These are phyloP conservation scores for Neofusicoccum kwambonambiense DNA, from an alignment of 2,329 filamentous ascomycete species.

Conservation along the genomic window DNA sequence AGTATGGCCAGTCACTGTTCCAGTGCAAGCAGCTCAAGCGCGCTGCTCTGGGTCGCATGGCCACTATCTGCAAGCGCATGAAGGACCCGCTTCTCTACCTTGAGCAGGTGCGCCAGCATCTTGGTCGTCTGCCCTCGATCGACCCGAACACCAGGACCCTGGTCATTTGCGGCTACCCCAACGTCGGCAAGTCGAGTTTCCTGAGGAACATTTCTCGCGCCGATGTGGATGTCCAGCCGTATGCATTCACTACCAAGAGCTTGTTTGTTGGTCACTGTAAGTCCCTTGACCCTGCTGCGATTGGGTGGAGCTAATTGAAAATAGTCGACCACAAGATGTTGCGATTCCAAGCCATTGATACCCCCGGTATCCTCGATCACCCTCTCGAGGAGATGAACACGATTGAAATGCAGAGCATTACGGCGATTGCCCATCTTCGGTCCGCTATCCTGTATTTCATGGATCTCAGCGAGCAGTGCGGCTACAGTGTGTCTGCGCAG, in stretches of 20 bases:
- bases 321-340: slow-evolving; percentile 88
- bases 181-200: slow-evolving; percentile 97
- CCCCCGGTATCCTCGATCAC: slow-evolving; percentile 96
- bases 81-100: slow-evolving; percentile 95
- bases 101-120: slow-evolving; percentile 93
- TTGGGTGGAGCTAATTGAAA: slow-evolving; percentile 71
- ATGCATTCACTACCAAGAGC: slow-evolving; percentile 97
- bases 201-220: slow-evolving; percentile 87
- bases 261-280: slow-evolving; percentile 87
- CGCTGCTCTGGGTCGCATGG: slow-evolving; percentile 95
- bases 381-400: slow-evolving; percentile 99
- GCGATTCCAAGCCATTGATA: slow-evolving; percentile 91
- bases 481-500: slow-evolving; percentile 89
- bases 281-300: background rate
- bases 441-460: slow-evolving; percentile 97
- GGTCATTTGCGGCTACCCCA: slow-evolving; percentile 95
- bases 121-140: slow-evolving; percentile 96
- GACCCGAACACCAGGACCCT: slow-evolving; percentile 96
- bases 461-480: slow-evolving; percentile 95
- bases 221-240: slow-evolving; percentile 95
- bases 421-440: slow-evolving; percentile 92
- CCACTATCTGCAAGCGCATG: slow-evolving; percentile 89
- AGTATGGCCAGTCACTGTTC: slow-evolving; percentile 95
- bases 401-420: slow-evolving; percentile 99
- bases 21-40: slow-evolving; percentile 99